Conservation (phyloP, 2,329 filamentous ascomycete species). For the Sporothrix pseudoabietina region DNA sequence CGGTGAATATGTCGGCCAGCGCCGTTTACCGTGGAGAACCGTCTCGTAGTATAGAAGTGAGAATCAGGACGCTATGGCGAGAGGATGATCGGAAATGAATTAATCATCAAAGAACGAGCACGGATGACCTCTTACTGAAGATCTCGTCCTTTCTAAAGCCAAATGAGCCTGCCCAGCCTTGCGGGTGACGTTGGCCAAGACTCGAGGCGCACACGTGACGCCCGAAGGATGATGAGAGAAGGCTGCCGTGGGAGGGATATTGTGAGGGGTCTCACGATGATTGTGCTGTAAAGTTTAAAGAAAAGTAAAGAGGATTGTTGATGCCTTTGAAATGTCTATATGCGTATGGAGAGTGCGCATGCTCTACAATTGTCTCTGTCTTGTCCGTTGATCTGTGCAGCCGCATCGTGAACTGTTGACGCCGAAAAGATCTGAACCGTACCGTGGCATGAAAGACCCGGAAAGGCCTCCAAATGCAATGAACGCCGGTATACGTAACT, state of each 20-base stretch:
- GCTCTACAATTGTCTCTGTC: background rate
- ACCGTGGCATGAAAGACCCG: background rate
- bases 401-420: background rate
- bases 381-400: background rate
- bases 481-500: background rate
- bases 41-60: background rate
- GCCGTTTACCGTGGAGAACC: background rate
- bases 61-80: background rate
- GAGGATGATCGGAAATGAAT: background rate
- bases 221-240: background rate
- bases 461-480: background rate
- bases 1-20: background rate
- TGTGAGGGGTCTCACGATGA: too few species aligned
- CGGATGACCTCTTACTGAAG: background rate
- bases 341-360: background rate
- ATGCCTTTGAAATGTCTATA: background rate
- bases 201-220: background rate
- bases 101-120: background rate
- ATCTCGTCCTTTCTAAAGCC: background rate
- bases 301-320: background rate
- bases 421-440: background rate
- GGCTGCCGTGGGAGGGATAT: background rate
- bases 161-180: background rate
- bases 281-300: background rate
- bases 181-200: background rate